These are phyloP conservation scores for Epicoccum nigrum DNA, from an alignment of 2,329 filamentous ascomycete species.

Conservation along the genomic window DNA sequence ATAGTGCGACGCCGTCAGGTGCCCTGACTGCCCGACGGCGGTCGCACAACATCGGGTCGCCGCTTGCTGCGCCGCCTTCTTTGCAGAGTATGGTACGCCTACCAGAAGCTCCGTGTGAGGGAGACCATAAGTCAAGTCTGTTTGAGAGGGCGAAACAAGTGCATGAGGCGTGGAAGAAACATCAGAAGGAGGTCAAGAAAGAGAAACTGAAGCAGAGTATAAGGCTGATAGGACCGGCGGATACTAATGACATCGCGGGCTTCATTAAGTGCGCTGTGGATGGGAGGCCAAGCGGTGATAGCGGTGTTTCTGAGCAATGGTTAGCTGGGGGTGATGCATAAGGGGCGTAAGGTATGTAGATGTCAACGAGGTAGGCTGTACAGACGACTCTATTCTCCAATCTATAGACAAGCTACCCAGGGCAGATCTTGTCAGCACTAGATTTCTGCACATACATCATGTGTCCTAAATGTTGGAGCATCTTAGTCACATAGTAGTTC, in stretches of 20 bases:
- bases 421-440: too few relatives aligned
- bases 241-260: slow-evolving; percentile 27
- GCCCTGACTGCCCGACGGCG: neutral
- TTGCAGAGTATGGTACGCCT: neutral
- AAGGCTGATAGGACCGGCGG: slow-evolving; percentile 37
- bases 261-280: slow-evolving; percentile 19
- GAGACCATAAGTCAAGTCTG: neutral
- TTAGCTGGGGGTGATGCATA: neutral
- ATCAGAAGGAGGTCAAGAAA: slow-evolving; percentile 28
- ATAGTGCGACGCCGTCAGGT: neutral
- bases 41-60: slow-evolving; percentile 11
- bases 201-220: slow-evolving; percentile 43
- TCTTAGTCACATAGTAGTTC: too few relatives aligned
- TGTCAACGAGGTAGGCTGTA: too few relatives aligned
- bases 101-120: neutral
- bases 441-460: too few relatives aligned
- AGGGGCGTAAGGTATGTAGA: too few relatives aligned
- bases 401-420: too few relatives aligned
- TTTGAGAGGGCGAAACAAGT: slow-evolving; percentile 33
- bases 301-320: neutral
- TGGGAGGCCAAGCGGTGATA: slow-evolving; percentile 1
- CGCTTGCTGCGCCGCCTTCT: neutral
- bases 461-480: too few relatives aligned
- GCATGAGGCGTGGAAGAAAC: slow-evolving; percentile 30
- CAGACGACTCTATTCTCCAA: too few relatives aligned